These are phyloP conservation scores for Vararia minispora DNA, from an alignment of 768 basidiomycete species.

Conservation along the genomic window DNA sequence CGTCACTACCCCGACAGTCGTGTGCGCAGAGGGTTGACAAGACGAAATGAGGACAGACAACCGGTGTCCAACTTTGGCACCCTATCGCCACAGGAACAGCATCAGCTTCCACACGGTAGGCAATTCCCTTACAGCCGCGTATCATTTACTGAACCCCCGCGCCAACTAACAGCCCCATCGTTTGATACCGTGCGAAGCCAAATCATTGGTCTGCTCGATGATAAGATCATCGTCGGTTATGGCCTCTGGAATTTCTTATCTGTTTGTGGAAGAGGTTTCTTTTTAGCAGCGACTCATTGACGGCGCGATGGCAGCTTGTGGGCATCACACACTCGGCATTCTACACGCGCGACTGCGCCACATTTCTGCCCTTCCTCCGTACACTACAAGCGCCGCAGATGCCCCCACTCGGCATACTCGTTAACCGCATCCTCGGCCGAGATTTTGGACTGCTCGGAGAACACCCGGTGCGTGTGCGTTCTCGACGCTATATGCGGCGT, in stretches of 20 bases:
- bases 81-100: slow-evolving; percentile 30
- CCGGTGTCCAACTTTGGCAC: too few relatives aligned
- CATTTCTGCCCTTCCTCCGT: slow-evolving; percentile 39
- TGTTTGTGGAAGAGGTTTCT: slow-evolving; percentile 21
- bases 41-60: slow-evolving; percentile 24
- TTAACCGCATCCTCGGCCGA: slow-evolving; percentile 34
- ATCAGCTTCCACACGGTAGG: too few relatives aligned
- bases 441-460: slow-evolving; percentile 31
- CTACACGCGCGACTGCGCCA: slow-evolving; percentile 42
- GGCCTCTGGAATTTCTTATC: slow-evolving; percentile 42
- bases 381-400: slow-evolving; percentile 23
- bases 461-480: slow-evolving; percentile 31
- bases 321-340: slow-evolving; percentile 40
- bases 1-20: slow-evolving; percentile 1
- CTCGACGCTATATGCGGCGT: neutral
- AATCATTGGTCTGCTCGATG: slow-evolving; percentile 30
- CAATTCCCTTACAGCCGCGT: too few relatives aligned
- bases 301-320: slow-evolving; percentile 27
- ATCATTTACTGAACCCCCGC: too few relatives aligned
- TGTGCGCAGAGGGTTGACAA: neutral
- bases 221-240: slow-evolving; percentile 47
- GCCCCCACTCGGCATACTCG: slow-evolving; percentile 30
- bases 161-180: slow-evolving; percentile 32
- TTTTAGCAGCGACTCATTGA: neutral
- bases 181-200: slow-evolving; percentile 36